Evolutionary conservation across 2,329 filamentous ascomycete genomes (phyloP), one percentile per base, ranked within the genome.

Genomic region (Neonectria ditissima): DNA sequence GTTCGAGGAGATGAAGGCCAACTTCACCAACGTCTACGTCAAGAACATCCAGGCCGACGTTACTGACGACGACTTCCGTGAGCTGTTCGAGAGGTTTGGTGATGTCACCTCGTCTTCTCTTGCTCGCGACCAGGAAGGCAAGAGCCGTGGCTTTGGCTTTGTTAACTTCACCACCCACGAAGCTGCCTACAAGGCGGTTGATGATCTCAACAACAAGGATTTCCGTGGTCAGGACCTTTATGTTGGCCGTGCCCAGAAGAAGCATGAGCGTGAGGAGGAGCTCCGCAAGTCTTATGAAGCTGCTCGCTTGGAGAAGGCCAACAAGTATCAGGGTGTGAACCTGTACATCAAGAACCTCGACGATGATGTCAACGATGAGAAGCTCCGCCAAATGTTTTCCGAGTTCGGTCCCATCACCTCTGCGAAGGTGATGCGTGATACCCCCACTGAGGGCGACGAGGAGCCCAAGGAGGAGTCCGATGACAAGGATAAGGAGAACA

Each of bases 1-100:
- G 86, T 98, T 98, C 75, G 96, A 99, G 86, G 96, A 99, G 88
- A 99, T 99, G 95, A 99, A 99, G 91, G 96, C 96, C 82, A 99
- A 99, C 88, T 99, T 97, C 88, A 99, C 96, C 86, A 99, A 99
- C 82, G 91, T 99, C 82, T 99, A 99, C 84, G 93, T 99, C 85
- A 99, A 99, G 91, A 99, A 99, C 86, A 91, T 99, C 74, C 89
- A 90, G 75, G 77, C 84, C 37, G 95, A 97, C 52, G 92, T 91
- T 69, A 91, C 89, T 63, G 96, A 99, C 66, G 94, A 98, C 9
- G 92, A 98, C 79, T 98, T 99, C 89, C 93, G 94, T 74, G 87
- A 91, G 67, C 86, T 98, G 54, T 98, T 99, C 75, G 92, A 96
- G 86, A 90, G 90, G 82, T 97, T 89, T 76, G 96, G 96, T 73